Percentiles rank a stretch among this genome's conserved stretches.
These are phyloP conservation scores for Venturia aucupariae DNA, from an alignment of 2,329 filamentous ascomycete species.

Conservation along the genomic window DNA sequence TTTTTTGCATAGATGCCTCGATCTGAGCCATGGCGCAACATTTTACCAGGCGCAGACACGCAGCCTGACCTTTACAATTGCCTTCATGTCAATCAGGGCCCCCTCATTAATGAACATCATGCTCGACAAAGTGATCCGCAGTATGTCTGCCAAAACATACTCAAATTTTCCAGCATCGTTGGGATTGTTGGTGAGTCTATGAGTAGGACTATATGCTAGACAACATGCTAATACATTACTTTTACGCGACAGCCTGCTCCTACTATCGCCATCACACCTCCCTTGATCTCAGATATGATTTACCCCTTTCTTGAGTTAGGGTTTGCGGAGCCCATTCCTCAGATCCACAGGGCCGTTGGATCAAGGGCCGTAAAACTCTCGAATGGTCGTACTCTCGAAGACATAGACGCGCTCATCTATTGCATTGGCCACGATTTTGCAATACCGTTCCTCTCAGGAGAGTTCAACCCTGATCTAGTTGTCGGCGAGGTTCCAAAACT, in stretches of 20 bases:
- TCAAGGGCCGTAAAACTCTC: conserved; percentile 22
- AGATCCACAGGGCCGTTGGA: conserved; percentile 21
- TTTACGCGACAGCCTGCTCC: conserved; percentile 17
- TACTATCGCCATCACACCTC: conserved; percentile 22
- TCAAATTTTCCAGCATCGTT: conserved; percentile 19
- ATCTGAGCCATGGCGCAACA: conserved; percentile 5
- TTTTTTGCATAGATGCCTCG: conserved; percentile 12
- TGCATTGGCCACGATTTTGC: conserved; percentile 29
- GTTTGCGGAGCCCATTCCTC: conserved; percentile 21
- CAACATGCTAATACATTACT: not conserved
- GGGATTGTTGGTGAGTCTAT: conserved; percentile 17
- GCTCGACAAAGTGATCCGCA: not conserved
- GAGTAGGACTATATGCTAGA: not conserved
- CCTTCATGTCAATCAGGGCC: conserved; percentile 13
- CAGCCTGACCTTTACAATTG: conserved; percentile 12
- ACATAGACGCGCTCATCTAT: conserved; percentile 28
- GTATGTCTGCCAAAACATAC: conserved; percentile 12
- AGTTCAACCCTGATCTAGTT: conserved; percentile 20
- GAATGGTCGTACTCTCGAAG: conserved; percentile 24
- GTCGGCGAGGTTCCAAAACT: conserved; percentile 19
- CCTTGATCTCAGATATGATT: conserved; percentile 25
- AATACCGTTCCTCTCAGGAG: conserved; percentile 57
- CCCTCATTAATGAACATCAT: not conserved
- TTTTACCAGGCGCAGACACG: conserved; percentile 9
- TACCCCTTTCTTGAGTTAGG: conserved; percentile 23